These are phyloP conservation scores for Schizothecium vesticola DNA, from an alignment of 495 filamentous ascomycete species.

Conservation along the genomic window DNA sequence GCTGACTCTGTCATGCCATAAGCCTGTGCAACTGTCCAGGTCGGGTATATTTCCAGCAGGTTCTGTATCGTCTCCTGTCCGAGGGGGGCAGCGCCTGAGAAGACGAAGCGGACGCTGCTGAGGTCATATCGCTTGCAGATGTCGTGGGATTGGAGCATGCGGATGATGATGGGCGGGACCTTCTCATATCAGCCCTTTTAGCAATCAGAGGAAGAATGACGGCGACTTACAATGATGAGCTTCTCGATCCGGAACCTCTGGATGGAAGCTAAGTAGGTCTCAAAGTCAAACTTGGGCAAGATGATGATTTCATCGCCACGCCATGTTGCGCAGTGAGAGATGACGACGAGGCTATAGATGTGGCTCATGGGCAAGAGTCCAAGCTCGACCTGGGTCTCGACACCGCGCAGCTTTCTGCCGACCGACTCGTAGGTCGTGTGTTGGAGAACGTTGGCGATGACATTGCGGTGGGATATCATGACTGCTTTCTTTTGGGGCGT, in stretches of 20 bases:
- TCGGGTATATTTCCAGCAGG: neutral
- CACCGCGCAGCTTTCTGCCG: neutral
- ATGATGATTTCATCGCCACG: neutral
- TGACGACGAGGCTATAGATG: neutral
- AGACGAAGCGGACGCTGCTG: neutral
- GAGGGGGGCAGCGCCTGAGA: neutral
- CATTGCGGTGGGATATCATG: neutral
- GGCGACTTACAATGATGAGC: neutral
- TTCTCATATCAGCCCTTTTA: too few relatives aligned
- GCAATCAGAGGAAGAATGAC: too few relatives aligned
- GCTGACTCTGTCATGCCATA: constrained; percentile 76
- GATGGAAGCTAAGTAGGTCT: neutral
- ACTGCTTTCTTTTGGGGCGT: neutral
- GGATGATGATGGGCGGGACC: neutral
- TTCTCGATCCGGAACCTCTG: neutral
- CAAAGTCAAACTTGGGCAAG: neutral
- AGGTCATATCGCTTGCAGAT: neutral
- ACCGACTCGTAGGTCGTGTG: neutral
- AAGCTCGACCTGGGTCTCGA: neutral
- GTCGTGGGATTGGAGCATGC: neutral
- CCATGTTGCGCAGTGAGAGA: neutral
- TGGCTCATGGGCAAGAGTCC: neutral
- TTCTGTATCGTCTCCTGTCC: neutral
- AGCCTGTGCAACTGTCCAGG: neutral
- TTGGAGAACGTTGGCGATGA: neutral